Conservation (phyloP, 139 green algal genomes). For the Tetraselmis chui region DNA sequence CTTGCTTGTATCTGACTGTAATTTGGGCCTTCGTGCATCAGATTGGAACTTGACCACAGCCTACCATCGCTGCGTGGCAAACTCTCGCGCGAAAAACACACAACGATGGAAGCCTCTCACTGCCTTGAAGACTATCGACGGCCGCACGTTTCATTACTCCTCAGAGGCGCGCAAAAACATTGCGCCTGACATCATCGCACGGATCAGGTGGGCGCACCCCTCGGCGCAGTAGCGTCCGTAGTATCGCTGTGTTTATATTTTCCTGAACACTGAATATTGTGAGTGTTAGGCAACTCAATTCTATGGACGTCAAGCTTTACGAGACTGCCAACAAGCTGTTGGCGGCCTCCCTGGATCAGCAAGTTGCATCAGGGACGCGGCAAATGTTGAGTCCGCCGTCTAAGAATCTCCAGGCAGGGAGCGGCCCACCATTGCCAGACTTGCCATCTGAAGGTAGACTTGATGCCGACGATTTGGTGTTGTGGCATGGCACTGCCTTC, state of each 20-base stretch:
- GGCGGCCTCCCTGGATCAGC: neutral
- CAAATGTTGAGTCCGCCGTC: neutral
- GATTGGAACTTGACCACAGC: neutral
- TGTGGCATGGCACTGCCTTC: too few species aligned
- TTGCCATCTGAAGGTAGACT: neutral
- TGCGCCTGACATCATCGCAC: constrained; percentile 24
- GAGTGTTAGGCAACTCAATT: constrained; percentile 20
- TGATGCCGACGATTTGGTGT: too few species aligned
- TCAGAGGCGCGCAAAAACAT: constrained; percentile 34
- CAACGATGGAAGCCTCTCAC: constrained; percentile 9
- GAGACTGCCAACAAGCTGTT: constrained; percentile 20
- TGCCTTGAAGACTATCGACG: neutral
- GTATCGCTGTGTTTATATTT: neutral
- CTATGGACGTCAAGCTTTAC: constrained; percentile 31
- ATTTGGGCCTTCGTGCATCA: too few species aligned
- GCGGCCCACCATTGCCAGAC: neutral
- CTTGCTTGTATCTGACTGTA: too few species aligned
- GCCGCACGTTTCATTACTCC: constrained; percentile 20
- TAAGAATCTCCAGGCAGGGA: neutral
- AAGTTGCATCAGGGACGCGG: neutral
- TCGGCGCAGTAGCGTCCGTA: neutral
- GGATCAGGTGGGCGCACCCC: constrained; percentile 22
- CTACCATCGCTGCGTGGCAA: neutral
- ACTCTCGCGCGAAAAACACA: neutral
- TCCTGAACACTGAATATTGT: neutral